Base-by-base conservation (phyloP, 768 basidiomycete species). In the Termitomyces sp. region DNA sequence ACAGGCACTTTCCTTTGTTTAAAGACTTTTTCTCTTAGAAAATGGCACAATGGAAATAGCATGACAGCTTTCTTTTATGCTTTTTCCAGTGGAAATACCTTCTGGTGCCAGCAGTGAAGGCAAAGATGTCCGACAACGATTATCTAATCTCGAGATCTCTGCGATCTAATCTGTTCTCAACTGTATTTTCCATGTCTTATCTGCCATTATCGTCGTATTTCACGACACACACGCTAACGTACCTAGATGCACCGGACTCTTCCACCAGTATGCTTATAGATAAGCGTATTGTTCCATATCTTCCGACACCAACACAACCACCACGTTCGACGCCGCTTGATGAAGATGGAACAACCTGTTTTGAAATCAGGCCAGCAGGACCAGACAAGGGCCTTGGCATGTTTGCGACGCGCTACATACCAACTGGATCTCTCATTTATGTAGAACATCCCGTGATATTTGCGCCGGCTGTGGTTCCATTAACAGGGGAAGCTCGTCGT, bases 371-470 rank as follows among this genome's bases (percentile, higher is more conserved):
- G 43, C 52, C 56, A 43, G 65, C 65, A 31, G 63, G 65, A 5
- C 56, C 24, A 56, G 60, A 46, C 55, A 69, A 66, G 56, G 71
- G 69, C 36, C 61, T 61, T 10, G 71, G 71, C 24, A 68, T 70
- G 67, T 69, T 70, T 49, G 71, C 69, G 18, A 62, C 62, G 16
- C 44, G 50, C 3, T 46, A 58, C 37, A 69, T 69, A 46, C 55
- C 62, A 36, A 59, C 64, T 4, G 65, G 67, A 32, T 61, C 62
- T 9, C 53, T 67, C 1, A 67, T 71, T 5, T 57, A 67, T 29
- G 66, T 69, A 13, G 69, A 71, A 31, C 63, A 65, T 18, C 70
- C 70, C 0, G 56, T 65, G 14, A 66, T 65, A 16, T 51, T 71
- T 42, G 61, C 66, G 2, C 69, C 70, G 1, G 63, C 63, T 24